Evolutionary conservation across 345 rosid genomes (phyloP), one percentile per base, ranked within the genome.

Genomic region (Eucalyptus paniculata): DNA sequence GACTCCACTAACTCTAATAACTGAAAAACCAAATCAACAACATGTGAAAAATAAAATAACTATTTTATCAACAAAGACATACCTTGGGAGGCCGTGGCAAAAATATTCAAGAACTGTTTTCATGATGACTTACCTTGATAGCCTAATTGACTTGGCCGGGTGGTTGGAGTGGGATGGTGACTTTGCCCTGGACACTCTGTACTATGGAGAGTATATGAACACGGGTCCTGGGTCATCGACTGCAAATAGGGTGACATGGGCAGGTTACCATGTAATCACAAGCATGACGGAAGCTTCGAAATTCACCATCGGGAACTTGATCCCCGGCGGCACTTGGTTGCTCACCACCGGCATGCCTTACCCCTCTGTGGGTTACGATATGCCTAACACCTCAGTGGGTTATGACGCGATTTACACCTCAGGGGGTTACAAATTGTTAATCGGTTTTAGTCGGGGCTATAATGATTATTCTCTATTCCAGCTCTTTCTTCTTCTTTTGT

Each of bases 101-200:
- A 86, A 91, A 42, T 95, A 94, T 44, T 95, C 96, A 0, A 89
- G 96, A 19, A 94, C 96, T 0, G 95, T 95, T 50, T 93, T 91
- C 30, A 91, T 95, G 87, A 89, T 93, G 65, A 94, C 92, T 32
- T 95, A 91, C 53, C 93, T 95, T 6, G 96, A 94, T 89, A 88
- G 93, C 28, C 42, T 94, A 67, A 94, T 95, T 50, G 89, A 92
- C 86, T 90, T 96, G 21, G 92, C 93, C 5, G 96, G 96, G 6
- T 95, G 97, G 97, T 58, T 93, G 15, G 94, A 93, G 44, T 95
- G 96, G 96, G 42, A 86, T 23, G 97, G 95, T 8, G 88, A 93
- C 62, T 95, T 95, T 26, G 96, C 95, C 4, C 87, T 93, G 26
- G 89, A 44, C 0, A 95, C 97, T 54, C 28, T 95, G 81, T 94